phyloP scores from a whole-genome alignment of 2,329 filamentous ascomycete genomes.

The Leptographium flavum region DNA sequence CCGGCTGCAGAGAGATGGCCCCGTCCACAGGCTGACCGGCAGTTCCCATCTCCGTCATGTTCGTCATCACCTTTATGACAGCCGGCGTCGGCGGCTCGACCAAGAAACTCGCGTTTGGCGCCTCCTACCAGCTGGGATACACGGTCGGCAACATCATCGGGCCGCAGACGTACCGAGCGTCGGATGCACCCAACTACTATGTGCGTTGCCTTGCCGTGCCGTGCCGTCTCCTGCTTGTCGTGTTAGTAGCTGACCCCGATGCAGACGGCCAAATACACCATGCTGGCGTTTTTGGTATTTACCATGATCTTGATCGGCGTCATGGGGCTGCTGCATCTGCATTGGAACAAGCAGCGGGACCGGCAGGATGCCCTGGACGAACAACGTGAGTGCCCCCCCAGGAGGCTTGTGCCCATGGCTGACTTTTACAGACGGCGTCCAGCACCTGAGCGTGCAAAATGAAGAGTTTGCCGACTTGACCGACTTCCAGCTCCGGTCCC shows the following conservation, averaged over 20 bases:
- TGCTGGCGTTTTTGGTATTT: neutral
- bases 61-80: slow-evolving; percentile 33
- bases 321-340: neutral
- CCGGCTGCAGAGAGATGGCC: too few relatives aligned
- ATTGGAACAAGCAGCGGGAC: slow-evolving; percentile 1
- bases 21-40: slow-evolving; percentile 18
- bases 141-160: slow-evolving; percentile 1
- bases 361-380: neutral
- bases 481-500: neutral
- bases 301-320: neutral
- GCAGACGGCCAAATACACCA: slow-evolving; percentile 1
- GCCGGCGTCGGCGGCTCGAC: slow-evolving; percentile 20
- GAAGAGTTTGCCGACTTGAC: slow-evolving; percentile 1
- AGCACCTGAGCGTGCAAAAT: neutral
- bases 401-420: neutral
- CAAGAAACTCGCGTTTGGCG: slow-evolving; percentile 1
- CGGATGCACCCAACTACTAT: neutral
- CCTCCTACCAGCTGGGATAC: neutral
- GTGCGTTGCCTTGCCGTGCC: neutral
- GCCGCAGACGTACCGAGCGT: neutral
- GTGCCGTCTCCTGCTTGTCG: neutral
- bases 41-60: slow-evolving; percentile 24
- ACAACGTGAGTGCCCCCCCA: neutral
- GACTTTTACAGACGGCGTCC: neutral
- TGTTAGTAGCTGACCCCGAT: neutral